Conservation (phyloP, 1,284 basidiomycete genomes). For the Trichosporon faecale region DNA sequence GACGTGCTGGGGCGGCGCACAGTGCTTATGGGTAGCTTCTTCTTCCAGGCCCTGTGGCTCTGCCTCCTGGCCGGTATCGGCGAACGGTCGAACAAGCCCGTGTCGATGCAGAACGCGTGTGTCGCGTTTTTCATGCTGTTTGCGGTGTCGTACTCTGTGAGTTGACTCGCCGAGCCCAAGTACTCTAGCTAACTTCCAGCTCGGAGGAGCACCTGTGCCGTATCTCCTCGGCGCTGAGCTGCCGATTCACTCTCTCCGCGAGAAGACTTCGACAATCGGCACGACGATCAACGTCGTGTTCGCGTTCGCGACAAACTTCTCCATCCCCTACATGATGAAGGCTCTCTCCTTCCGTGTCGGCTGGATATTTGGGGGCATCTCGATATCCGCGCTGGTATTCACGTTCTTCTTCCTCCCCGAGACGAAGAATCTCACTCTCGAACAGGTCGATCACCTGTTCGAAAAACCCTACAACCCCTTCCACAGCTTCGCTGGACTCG, state of each 20-base stretch:
- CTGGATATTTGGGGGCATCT: constrained; percentile 17
- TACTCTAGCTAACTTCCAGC: constrained; percentile 3
- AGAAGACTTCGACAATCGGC: constrained; percentile 19
- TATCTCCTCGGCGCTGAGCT: constrained; percentile 23
- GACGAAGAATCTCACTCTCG: constrained; percentile 27
- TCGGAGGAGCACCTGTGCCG: constrained; percentile 16
- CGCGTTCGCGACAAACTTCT: constrained; percentile 17
- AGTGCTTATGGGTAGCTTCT: constrained; percentile 9
- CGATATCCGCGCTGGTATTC: constrained; percentile 7
- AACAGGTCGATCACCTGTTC: constrained; percentile 16
- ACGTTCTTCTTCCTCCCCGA: constrained; percentile 16
- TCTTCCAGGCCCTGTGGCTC: constrained; percentile 11
- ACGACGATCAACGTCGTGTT: constrained; percentile 16
- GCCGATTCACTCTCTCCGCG: constrained; percentile 16
- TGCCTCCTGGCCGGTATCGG: constrained; percentile 17
- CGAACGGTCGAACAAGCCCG: neutral
- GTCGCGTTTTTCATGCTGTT: constrained; percentile 18
- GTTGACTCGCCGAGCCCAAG: neutral
- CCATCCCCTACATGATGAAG: constrained; percentile 15
- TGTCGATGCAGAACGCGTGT: neutral
- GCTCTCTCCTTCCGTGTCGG: constrained; percentile 15
- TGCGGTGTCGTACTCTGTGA: constrained; percentile 6
- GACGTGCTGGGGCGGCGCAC: constrained; percentile 14
- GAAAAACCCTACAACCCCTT: neutral
- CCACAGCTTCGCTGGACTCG: neutral